These are phyloP conservation scores for Lentinus tigrinus DNA, from an alignment of 768 basidiomycete species.

Conservation along the genomic window DNA sequence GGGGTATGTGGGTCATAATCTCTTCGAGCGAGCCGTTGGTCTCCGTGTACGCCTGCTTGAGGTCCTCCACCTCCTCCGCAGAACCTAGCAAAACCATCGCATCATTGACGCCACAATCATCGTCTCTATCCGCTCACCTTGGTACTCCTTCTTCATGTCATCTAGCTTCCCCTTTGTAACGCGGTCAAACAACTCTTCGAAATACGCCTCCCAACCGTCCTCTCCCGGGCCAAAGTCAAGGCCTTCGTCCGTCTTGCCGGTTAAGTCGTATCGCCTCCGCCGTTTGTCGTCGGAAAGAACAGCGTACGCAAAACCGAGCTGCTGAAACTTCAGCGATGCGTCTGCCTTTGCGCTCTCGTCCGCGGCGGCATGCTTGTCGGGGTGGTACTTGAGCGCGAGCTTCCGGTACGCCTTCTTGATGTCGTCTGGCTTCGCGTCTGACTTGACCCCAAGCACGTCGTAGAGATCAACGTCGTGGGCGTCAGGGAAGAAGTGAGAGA, in stretches of 20 bases:
- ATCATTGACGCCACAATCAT: not conserved
- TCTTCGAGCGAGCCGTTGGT: conserved; percentile 72
- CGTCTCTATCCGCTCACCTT: conserved; percentile 53
- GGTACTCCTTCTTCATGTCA: conserved; percentile 92
- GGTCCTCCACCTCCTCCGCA: conserved; percentile 77
- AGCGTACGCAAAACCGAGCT: conserved; percentile 92
- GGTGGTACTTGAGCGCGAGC: conserved; percentile 79
- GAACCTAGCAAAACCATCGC: conserved; percentile 56
- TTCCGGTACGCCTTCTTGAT: conserved; percentile 86
- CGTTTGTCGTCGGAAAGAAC: conserved; percentile 79
- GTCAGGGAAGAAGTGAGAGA: conserved; percentile 74
- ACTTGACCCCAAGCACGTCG: conserved; percentile 58
- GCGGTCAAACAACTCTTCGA: conserved; percentile 83
- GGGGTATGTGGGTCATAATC: conserved; percentile 85
- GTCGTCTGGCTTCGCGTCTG: conserved; percentile 56
- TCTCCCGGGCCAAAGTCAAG: conserved; percentile 69
- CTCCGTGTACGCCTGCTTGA: conserved; percentile 71
- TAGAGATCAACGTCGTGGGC: conserved; percentile 77
- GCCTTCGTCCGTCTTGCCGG: conserved; percentile 82
- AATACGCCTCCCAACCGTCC: conserved; percentile 95
- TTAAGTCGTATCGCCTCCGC: conserved; percentile 77
- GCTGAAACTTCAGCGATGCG: conserved; percentile 82
- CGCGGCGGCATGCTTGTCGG: conserved; percentile 80
- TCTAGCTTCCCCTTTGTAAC: conserved; percentile 86
- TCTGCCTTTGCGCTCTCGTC: conserved; percentile 59